A percentile compares a stretch with the other conserved stretches of the same genome.
Conservation (phyloP, 2,329 filamentous ascomycete genomes). For the Claviceps sp. region DNA sequence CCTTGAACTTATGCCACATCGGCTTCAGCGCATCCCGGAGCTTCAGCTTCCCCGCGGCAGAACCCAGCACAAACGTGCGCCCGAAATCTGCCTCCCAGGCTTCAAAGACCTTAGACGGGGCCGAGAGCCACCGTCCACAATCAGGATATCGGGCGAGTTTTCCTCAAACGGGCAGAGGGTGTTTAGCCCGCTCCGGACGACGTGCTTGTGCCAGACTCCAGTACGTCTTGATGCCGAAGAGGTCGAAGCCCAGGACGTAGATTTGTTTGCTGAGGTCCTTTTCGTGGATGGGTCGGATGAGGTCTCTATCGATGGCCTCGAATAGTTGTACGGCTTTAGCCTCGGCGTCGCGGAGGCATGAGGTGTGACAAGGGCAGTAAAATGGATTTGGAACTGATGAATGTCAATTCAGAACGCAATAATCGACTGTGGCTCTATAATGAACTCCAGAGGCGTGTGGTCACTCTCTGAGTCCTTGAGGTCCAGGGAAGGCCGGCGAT, state of each 20-base stretch:
- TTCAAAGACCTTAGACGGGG: conserved; percentile 38
- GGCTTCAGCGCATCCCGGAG: conserved; percentile 33
- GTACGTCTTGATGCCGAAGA: conserved; percentile 20
- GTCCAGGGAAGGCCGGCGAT: no score
- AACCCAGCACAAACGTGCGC: conserved; percentile 35
- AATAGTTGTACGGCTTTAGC: conserved; percentile 32
- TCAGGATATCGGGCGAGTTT: conserved; percentile 32
- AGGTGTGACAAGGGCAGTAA: background rate
- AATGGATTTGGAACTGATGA: no score
- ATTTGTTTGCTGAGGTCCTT: conserved; percentile 34
- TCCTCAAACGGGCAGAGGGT: conserved; percentile 33
- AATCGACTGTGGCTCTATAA: no score
- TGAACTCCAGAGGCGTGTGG: no score
- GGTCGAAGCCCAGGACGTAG: conserved; percentile 17
- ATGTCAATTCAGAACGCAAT: no score
- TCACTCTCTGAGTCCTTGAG: no score
- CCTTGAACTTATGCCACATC: conserved; percentile 31
- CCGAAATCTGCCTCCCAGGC: conserved; percentile 41
- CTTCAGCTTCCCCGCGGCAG: conserved; percentile 29
- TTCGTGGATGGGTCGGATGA: conserved; percentile 33
- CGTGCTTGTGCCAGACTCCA: conserved; percentile 33
- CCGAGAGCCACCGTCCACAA: conserved; percentile 30
- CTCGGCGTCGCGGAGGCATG: conserved; percentile 29
- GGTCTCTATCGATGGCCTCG: conserved; percentile 29
- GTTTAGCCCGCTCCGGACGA: conserved; percentile 35